Percentiles rank a stretch among this genome's conserved stretches.
Conservation (phyloP, 2,329 filamentous ascomycete species). For the Apiospora saccharicola region DNA sequence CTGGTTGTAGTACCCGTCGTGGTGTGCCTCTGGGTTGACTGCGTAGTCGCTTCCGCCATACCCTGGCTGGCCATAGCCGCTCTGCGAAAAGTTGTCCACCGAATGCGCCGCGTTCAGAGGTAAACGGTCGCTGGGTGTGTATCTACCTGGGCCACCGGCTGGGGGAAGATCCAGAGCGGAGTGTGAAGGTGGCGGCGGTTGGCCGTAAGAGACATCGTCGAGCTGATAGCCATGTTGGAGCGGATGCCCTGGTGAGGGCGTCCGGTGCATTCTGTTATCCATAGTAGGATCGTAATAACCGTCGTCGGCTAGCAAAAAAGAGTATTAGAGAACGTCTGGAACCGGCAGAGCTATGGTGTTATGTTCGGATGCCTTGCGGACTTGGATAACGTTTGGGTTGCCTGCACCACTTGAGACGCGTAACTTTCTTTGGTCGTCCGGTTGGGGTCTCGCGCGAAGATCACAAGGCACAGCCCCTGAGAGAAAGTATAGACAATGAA, state of each 20-base stretch:
- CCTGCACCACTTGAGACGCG: slow-evolving; percentile 21
- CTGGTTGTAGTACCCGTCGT: slow-evolving; percentile 85
- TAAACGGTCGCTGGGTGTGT: slow-evolving; percentile 76
- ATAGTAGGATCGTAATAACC: slow-evolving; percentile 66
- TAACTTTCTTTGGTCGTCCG: slow-evolving; percentile 15
- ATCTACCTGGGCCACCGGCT: slow-evolving; percentile 48
- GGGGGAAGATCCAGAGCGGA: slow-evolving; percentile 24
- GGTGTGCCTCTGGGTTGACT: slow-evolving; percentile 83
- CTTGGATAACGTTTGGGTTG: slow-evolving; percentile 11
- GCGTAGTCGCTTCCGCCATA: slow-evolving; percentile 72
- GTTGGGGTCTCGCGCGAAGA: neutral
- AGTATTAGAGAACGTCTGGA: slow-evolving; percentile 18
- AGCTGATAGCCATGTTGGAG: slow-evolving; percentile 80
- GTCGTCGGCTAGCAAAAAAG: slow-evolving; percentile 58
- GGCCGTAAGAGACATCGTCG: slow-evolving; percentile 76
- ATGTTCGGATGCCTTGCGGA: slow-evolving; percentile 7
- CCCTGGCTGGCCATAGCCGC: slow-evolving; percentile 51
- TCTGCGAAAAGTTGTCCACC: slow-evolving; percentile 56
- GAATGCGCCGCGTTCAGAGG: slow-evolving; percentile 81
- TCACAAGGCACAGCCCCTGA: slow-evolving; percentile 24
- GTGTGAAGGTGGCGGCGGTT: slow-evolving; percentile 44
- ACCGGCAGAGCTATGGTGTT: slow-evolving; percentile 18
- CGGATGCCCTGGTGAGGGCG: slow-evolving; percentile 80
- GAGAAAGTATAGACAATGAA: slow-evolving; percentile 9
- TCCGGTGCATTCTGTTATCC: slow-evolving; percentile 64